phyloP scores from a whole-genome alignment of 257 asterid genomes.

The Scutellaria minor region DNA sequence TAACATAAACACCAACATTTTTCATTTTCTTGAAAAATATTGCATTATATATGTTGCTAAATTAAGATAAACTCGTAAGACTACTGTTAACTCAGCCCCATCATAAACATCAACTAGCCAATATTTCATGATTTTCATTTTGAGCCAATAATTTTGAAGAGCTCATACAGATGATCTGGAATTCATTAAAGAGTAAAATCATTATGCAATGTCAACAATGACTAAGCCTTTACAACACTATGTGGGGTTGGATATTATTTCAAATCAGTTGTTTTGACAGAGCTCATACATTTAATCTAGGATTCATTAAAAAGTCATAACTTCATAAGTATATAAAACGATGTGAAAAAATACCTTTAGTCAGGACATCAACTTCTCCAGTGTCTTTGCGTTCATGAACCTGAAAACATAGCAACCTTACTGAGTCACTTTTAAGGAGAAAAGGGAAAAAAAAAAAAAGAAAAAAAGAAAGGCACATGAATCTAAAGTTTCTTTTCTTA shows the following conservation, averaged over 20 bases:
- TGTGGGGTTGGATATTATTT: too few relatives aligned
- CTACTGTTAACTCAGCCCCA: conserved; percentile 15
- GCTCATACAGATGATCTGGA: not conserved
- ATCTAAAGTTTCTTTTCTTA: conserved; percentile 11
- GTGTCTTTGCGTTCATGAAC: conserved; percentile 90
- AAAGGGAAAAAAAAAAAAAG: not conserved
- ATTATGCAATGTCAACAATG: too few relatives aligned
- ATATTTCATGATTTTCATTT: not conserved
- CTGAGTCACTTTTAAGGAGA: too few relatives aligned
- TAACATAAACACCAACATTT: conserved; percentile 28
- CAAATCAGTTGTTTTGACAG: not conserved
- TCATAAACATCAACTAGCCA: conserved; percentile 23
- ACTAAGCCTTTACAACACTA: too few relatives aligned
- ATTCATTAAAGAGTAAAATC: not conserved
- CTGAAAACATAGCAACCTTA: conserved; percentile 46
- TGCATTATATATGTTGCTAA: conserved; percentile 17
- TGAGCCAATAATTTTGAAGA: not conserved
- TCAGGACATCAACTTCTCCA: conserved; percentile 95
- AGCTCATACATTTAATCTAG: conserved; percentile 11
- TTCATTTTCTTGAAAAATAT: not conserved
- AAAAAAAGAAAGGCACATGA: conserved; percentile 7
- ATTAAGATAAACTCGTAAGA: conserved; percentile 11
- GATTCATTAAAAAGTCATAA: conserved; percentile 3
- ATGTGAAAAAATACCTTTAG: conserved; percentile 67
- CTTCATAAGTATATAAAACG: not conserved